phyloP scores from a whole-genome alignment of 225 moss, liverwort and hornwort species.

The Antitrichia curtipendula region DNA sequence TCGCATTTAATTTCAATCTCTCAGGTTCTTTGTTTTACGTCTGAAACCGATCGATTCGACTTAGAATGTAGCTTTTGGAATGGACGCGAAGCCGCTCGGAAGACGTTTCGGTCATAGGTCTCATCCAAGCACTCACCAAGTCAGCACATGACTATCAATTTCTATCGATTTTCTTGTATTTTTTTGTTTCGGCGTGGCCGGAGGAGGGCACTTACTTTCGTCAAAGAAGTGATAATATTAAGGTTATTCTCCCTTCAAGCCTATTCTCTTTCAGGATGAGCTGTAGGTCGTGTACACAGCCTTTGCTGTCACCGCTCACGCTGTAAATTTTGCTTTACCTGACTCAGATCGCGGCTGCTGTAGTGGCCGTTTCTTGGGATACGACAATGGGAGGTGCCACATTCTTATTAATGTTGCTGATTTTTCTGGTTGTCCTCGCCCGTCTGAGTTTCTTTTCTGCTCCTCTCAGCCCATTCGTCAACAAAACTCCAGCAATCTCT shows the following conservation, averaged over 20 bases:
- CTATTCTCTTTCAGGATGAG: background rate
- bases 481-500: background rate
- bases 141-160: background rate
- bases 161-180: background rate
- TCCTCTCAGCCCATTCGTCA: background rate
- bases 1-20: too few species aligned
- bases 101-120: background rate
- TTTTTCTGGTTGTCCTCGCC: background rate
- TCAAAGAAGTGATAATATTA: background rate
- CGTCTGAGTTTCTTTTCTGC: background rate
- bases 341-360: background rate
- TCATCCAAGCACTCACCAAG: background rate
- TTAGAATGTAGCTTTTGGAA: background rate
- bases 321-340: background rate
- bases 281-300: background rate
- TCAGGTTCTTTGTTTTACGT: too few species aligned
- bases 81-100: background rate
- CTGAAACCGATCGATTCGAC: background rate
- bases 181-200: background rate
- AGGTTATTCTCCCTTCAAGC: background rate
- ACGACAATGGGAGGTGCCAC: background rate
- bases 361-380: background rate
- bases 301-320: background rate
- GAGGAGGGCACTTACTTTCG: background rate
- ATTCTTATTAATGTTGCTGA: background rate